Evolutionary conservation across 2,329 filamentous ascomycete species (phyloP), one percentile per base, ranked within the genome.

Genomic region (Aspergillus glaucus): DNA sequence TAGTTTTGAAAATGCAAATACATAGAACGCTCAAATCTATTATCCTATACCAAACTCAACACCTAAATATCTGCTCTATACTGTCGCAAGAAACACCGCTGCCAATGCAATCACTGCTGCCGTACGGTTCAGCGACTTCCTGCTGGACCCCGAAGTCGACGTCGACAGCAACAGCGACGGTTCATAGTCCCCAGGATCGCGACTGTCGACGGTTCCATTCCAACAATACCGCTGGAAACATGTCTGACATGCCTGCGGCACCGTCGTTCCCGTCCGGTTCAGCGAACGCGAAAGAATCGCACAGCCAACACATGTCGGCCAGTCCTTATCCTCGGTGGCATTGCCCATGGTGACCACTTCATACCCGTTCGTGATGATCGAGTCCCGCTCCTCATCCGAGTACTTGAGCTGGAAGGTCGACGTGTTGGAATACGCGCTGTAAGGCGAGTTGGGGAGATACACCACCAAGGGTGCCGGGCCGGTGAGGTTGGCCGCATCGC

Each of bases 201-300:
- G 72, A 37, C 61, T 68, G 39, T 78, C 70, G 6, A 71, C 50
- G 1, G 80, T 87, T n/a, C 93, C 93, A 65, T 96, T 81, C 93
- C 93, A 98, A 79, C 93, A 98, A 73, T 96, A 96, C 17, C 75
- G 69, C 10, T 75, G 57, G 68, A 96, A 97, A 73, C 93, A 98
- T 44, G 77, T 62, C 40, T 71, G 75, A 73, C 93, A 98, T 8
- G 80, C 81, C 0, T 79, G 75, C 0, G 92, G 92, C 1, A 91
- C 77, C 0, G 72, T 54, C 0, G 85, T 86, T 15, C 77, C 75
- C 0, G 88, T 92, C 44, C 88, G 79, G 52, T 82, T 76, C 55
- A 93, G 80, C 57, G 85, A 89, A 52, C 92, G 81, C 46, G 79
- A 81, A 14, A 97, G 77, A 36, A 95, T 84, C 4, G 92, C 93